A percentile compares a stretch with the other conserved stretches of the same genome.
These are phyloP conservation scores for Xylariaceae sp. DNA, from an alignment of 2,329 filamentous ascomycete genomes.

Conservation along the genomic window DNA sequence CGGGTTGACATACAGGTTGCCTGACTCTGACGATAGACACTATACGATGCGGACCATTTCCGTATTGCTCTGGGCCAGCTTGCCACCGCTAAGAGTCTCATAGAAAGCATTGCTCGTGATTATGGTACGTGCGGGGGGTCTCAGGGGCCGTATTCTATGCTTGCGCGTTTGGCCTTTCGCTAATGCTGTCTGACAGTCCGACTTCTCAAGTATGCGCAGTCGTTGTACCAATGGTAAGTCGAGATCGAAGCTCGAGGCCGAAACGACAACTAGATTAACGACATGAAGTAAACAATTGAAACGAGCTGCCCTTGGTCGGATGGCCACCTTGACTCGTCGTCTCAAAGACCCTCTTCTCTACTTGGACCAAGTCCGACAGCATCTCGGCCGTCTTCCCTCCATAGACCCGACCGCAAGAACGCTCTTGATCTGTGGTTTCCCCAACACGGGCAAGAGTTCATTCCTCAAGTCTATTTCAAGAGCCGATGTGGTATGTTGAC, in stretches of 20 bases:
- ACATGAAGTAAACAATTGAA: conserved; percentile 79
- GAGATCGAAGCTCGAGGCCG: too few relatives aligned
- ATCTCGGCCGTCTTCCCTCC: conserved; percentile 93
- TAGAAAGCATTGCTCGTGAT: conserved; percentile 92
- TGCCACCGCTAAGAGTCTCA: conserved; percentile 90
- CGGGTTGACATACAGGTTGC: conserved; percentile 1
- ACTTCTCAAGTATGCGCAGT: conserved; percentile 93
- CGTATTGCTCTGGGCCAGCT: conserved; percentile 93
- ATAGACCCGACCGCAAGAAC: conserved; percentile 98
- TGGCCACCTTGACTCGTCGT: conserved; percentile 94
- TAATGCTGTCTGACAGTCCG: conserved; percentile 50
- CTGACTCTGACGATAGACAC: conserved; percentile 53
- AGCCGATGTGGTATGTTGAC: conserved; percentile 62
- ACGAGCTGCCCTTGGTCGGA: conserved; percentile 88
- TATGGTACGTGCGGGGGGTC: conserved; percentile 48
- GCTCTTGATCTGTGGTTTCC: conserved; percentile 93
- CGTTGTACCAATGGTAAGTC: conserved; percentile 77
- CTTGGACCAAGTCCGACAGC: conserved; percentile 93
- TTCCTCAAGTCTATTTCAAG: conserved; percentile 89
- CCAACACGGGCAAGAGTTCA: conserved; percentile 95
- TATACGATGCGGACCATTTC: conserved; percentile 98
- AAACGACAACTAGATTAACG: conserved; percentile 1
- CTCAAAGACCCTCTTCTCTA: conserved; percentile 93
- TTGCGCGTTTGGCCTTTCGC: conserved; percentile 1
- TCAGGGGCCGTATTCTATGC: neutral